Evolutionary conservation across 768 basidiomycete species (phyloP).

Genomic region (Austroboletus festivus): DNA sequence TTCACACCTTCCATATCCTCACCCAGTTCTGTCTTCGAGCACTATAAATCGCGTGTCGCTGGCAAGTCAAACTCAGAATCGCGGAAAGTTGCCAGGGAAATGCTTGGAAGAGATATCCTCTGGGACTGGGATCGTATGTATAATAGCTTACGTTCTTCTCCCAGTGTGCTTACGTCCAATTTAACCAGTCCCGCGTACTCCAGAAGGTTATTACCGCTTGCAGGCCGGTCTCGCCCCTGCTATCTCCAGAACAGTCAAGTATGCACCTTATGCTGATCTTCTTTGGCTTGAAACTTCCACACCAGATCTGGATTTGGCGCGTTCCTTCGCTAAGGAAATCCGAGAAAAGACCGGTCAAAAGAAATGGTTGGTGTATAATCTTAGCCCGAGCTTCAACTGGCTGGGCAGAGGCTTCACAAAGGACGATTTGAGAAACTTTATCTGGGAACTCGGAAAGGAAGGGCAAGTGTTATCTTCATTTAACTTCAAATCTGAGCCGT

Average conservation of each 20-base stretch:
- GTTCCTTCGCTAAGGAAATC: conserved; percentile 73
- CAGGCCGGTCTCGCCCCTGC: conserved; percentile 80
- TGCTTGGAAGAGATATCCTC: conserved; percentile 58
- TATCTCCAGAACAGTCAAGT: conserved; percentile 74
- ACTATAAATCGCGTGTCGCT: conserved; percentile 53
- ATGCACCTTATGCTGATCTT: conserved; percentile 84
- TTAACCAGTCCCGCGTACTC: conserved; percentile 73
- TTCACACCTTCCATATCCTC: conserved; percentile 22
- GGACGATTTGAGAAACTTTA: conserved; percentile 73
- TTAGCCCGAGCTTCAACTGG: conserved; percentile 96
- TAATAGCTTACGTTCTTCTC: neutral
- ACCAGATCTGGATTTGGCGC: conserved; percentile 80
- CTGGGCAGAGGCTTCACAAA: conserved; percentile 75
- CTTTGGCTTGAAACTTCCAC: conserved; percentile 92
- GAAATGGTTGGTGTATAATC: conserved; percentile 88
- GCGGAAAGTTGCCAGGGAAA: conserved; percentile 67
- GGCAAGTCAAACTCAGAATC: conserved; percentile 75
- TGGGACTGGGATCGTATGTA: conserved; percentile 88
- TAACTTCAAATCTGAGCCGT: neutral
- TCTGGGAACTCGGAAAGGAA: conserved; percentile 90
- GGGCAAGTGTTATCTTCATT: conserved; percentile 43
- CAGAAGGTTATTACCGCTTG: conserved; percentile 90
- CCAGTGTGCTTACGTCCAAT: neutral
- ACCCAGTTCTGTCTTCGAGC: conserved; percentile 45
- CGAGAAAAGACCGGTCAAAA: conserved; percentile 56